Percentiles rank a stretch among this genome's conserved stretches.
phyloP scores from a whole-genome alignment of 495 filamentous ascomycete species.

The Penicillium simplicissimum region DNA sequence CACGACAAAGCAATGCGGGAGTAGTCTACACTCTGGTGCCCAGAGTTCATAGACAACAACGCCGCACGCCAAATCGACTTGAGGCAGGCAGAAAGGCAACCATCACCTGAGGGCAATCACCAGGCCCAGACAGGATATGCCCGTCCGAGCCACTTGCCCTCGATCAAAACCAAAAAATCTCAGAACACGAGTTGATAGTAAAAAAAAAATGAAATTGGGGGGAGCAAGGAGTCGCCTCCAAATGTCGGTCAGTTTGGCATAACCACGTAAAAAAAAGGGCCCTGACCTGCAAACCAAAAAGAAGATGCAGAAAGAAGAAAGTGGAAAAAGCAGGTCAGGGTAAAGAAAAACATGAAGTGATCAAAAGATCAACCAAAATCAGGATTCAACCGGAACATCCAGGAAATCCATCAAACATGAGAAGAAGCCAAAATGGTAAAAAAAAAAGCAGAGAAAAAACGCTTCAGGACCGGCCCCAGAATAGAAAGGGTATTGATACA shows the following conservation, averaged over 20 bases:
- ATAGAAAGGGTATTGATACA: conserved; percentile 37
- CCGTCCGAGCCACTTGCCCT: conserved; percentile 27
- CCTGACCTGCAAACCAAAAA: conserved; percentile 25
- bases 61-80: conserved; percentile 21
- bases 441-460: conserved; percentile 23
- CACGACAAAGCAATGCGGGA: conserved; percentile 8
- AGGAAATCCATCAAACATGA: conserved; percentile 15
- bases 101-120: conserved; percentile 22
- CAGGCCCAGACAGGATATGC: conserved; percentile 22
- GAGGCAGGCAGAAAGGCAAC: conserved; percentile 23
- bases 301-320: conserved; percentile 22
- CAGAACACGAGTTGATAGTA: conserved; percentile 19
- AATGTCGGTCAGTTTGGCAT: conserved; percentile 16
- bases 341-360: conserved; percentile 18
- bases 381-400: conserved; percentile 26
- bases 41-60: conserved; percentile 20
- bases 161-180: conserved; percentile 26
- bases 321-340: conserved; percentile 21
- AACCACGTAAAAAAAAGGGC: conserved; percentile 41
- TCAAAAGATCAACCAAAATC: conserved; percentile 12
- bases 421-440: conserved; percentile 4
- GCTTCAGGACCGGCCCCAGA: conserved; percentile 37
- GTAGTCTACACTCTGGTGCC: conserved; percentile 12
- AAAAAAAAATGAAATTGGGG: conserved; percentile 21
- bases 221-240: conserved; percentile 33